Base-by-base conservation (phyloP, 306 rosid species). In the Medicago arabica region DNA sequence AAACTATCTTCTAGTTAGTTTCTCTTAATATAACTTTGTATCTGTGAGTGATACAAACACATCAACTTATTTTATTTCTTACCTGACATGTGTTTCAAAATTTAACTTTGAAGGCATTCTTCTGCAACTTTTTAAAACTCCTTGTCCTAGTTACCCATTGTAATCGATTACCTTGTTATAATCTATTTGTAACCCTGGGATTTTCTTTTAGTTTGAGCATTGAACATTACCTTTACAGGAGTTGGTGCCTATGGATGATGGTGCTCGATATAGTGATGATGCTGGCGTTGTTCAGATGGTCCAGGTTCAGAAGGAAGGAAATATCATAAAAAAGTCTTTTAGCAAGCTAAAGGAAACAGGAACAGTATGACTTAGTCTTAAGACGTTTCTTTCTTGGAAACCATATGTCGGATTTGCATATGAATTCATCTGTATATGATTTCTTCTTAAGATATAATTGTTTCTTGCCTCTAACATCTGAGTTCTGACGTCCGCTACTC, bases 281-380 rank as follows among this genome's bases (percentile, higher is more conserved):
- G 58, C 71, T 59, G 84, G 83, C 74, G 78, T 67, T 67, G 73
- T 82, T 78, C 90, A 81, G 78, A 23, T 95, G 69, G 83, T 75
- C 75, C 87, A 71, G 78, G 86, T 87, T 86, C 87, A 81, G 79
- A 88, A 78, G 87, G 91, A 86, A 79, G 93, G 80, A 84, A 84
- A 86, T 71, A 67, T 89, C 44, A 80, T 95, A 40, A 89, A 87
- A 77, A 90, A 87, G 78, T 92, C 93, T 57, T 19, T 92, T 18
- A 87, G 84, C 83, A 92, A 92, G 84, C 85, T 95, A 43, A 89
- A 89, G 81, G 93, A 90, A 90, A 79, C 97, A 43, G 81, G 93
- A 85, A 88, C 88, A 74, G 97, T 95, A 95, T 71, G 86, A 40
- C 25, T 62, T 69, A 49, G 34, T 61, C 43, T 23, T 60, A 50